Evolutionary conservation across 2,329 filamentous ascomycete genomes (phyloP).

Genomic region (Alternaria rosae): DNA sequence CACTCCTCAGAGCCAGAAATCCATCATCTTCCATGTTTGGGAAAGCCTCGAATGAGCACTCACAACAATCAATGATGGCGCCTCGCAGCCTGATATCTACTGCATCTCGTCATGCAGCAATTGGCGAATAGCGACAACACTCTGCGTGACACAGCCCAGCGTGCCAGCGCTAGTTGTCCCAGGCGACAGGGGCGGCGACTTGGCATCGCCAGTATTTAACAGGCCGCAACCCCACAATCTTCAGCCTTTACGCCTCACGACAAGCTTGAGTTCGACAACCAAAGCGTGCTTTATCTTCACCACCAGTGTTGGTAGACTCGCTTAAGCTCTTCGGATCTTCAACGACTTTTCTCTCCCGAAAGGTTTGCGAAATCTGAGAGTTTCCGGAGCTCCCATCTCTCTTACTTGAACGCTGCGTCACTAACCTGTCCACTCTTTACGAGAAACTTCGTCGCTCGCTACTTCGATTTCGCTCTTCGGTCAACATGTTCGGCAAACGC

Average conservation of each 20-base stretch:
- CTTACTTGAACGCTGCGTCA: constrained; percentile 61
- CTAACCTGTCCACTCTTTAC: constrained; percentile 57
- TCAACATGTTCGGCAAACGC: constrained; percentile 84
- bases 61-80: constrained; percentile 17
- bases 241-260: constrained; percentile 47
- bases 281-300: constrained; percentile 47
- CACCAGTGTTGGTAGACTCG: constrained; percentile 41
- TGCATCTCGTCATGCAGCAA: constrained; percentile 27
- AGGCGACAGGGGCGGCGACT: constrained; percentile 39
- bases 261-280: constrained; percentile 52
- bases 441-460: constrained; percentile 54
- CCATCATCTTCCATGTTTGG: constrained; percentile 24
- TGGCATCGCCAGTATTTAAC: constrained; percentile 42
- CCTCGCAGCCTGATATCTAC: constrained; percentile 31
- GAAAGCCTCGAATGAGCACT: constrained; percentile 25
- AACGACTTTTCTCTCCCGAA: constrained; percentile 43
- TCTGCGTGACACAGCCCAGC: constrained; percentile 39
- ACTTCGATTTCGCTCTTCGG: constrained; percentile 52
- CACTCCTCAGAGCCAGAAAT: constrained; percentile 9
- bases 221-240: constrained; percentile 38
- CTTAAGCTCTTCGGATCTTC: constrained; percentile 48
- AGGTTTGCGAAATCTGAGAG: constrained; percentile 50
- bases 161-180: constrained; percentile 34
- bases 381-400: constrained; percentile 61
- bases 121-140: constrained; percentile 37